Evolutionary conservation across 2,329 filamentous ascomycete species (phyloP), one percentile per base, ranked within the genome.

Genomic region (Alternaria consortialis): DNA sequence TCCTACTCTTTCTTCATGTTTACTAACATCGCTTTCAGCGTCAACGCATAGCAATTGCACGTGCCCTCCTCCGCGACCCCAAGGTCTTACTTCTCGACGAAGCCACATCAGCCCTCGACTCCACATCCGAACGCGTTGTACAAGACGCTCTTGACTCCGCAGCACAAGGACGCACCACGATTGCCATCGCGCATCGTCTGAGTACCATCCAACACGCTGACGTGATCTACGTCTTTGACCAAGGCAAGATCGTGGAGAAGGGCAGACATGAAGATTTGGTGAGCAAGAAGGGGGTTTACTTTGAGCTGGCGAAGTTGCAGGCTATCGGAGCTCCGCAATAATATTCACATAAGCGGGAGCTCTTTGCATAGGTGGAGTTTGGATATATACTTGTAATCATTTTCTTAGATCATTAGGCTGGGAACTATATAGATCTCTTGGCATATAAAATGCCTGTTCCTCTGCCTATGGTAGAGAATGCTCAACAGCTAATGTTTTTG

Each of bases 151-250:
- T 95, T 15, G 91, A 97, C 77, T 88, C 89, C 64, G 93, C 93
- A 2, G 90, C 92, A 20, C 90, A 91, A 80, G 92, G 92, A 9
- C 87, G 93, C 53, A 97, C 93, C 87, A 98, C 94, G 0, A 95
- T 99, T 64, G 94, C 94, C 1, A 94, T 99, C 1, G 95, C 95
- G 3, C 94, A 99, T 80, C 86, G 95, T 25, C 82, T 99, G 6
- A 93, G 89, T 73, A 97, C 95, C 0, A 97, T 98, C 62, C 93
- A 97, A 76, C 94, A 95, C 76, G 94, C 94, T 0, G 94, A 98
- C 75, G 82, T 94, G 50, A 98, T 98, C 70, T 97, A 96, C 67
- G 94, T 98, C n/a, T 95, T 98, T 76, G 94, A 97, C 77, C 89
- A 92, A 71, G 95, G 94, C 7, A 86, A 88, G 61, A 87, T 98